Conservation (phyloP, 1,284 basidiomycete species). For the Rhodotorula sp. region DNA sequence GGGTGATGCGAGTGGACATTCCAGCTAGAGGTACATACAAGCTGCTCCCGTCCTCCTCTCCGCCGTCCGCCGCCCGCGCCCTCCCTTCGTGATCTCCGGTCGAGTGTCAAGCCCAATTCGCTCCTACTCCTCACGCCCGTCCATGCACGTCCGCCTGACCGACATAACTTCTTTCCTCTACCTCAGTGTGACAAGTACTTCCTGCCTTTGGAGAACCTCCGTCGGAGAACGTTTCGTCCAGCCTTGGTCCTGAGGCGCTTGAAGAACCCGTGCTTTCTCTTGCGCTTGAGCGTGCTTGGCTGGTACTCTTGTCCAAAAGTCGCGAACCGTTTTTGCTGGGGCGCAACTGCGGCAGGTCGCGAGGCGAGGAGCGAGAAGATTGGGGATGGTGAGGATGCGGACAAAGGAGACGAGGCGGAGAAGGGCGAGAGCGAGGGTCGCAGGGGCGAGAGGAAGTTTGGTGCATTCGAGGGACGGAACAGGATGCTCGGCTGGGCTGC, state of each 20-base stretch:
- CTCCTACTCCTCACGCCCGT: no score
- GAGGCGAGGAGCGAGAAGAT: constrained; percentile 12
- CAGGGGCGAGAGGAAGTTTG: not conserved
- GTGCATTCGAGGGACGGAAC: constrained; percentile 10
- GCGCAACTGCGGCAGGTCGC: not conserved
- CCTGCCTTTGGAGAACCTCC: constrained; percentile 39
- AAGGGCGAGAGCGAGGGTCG: not conserved
- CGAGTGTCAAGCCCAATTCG: no score
- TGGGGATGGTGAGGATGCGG: constrained; percentile 1
- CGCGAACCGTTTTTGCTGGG: constrained; percentile 20
- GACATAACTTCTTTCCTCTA: no score
- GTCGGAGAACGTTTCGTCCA: constrained; percentile 33
- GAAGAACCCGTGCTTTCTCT: constrained; percentile 84
- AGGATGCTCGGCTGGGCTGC: not conserved
- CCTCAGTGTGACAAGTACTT: constrained; percentile 40
- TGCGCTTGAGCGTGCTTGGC: constrained; percentile 80
- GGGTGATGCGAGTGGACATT: no score
- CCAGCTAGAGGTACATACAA: no score
- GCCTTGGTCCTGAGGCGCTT: constrained; percentile 58
- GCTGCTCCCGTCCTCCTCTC: no score
- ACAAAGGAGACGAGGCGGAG: constrained; percentile 11
- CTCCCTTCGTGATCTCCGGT: no score
- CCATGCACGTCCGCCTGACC: no score
- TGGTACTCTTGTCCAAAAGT: constrained; percentile 73
- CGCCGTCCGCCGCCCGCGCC: no score